Percentiles rank a stretch among this genome's conserved stretches.
phyloP scores from a whole-genome alignment of 164 flowering plant species.

The Litsea cubeba region DNA sequence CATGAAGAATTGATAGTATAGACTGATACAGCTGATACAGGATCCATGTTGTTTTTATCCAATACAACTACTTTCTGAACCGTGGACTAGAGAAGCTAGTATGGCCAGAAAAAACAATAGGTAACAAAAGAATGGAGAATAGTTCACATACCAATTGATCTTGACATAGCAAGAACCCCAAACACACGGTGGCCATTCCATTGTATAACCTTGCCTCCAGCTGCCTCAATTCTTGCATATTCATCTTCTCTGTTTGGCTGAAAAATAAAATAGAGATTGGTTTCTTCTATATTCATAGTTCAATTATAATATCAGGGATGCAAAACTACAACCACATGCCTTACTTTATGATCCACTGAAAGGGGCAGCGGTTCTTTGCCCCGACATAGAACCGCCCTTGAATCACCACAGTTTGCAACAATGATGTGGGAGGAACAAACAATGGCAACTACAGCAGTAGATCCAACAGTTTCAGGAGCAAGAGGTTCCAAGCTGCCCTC shows the following conservation, averaged over 20 bases:
- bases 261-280: not conserved
- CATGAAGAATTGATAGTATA: too few relatives aligned
- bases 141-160: slow-evolving; percentile 23
- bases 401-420: slow-evolving; percentile 94
- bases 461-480: slow-evolving; percentile 88
- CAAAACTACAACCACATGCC: slow-evolving; percentile 19
- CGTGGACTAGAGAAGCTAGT: too few relatives aligned
- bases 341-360: slow-evolving; percentile 84
- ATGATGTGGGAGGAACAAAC: slow-evolving; percentile 75
- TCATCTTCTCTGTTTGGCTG: slow-evolving; percentile 95
- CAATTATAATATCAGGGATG: not conserved
- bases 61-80: too few relatives aligned
- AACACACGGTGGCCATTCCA: slow-evolving; percentile 90
- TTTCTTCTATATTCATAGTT: not conserved
- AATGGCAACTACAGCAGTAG: slow-evolving; percentile 85
- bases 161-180: slow-evolving; percentile 80
- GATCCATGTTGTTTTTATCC: too few relatives aligned
- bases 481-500: slow-evolving; percentile 32
- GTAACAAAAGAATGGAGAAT: not conserved
- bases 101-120: not conserved
- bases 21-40: too few relatives aligned
- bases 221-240: slow-evolving; percentile 76
- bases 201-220: slow-evolving; percentile 84
- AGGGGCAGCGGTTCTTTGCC: slow-evolving; percentile 76
- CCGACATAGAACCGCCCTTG: slow-evolving; percentile 89